phyloP scores from a whole-genome alignment of 2,329 filamentous ascomycete species.

The Arthrinium phaeospermum region DNA sequence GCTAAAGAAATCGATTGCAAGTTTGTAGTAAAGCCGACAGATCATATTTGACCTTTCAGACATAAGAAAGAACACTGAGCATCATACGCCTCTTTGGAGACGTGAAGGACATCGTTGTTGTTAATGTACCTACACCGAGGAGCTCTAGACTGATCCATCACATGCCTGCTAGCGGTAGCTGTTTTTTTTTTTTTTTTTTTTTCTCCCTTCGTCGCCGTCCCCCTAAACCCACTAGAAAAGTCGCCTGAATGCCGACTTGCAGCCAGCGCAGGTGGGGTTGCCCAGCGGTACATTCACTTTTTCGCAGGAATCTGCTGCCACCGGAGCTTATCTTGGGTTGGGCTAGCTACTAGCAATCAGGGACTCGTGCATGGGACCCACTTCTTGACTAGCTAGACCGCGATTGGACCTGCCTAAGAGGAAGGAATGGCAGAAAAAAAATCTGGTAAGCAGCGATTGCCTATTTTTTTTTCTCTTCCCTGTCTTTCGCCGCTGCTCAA shows the following conservation, averaged over 20 bases:
- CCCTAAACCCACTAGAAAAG: slow-evolving; percentile 11
- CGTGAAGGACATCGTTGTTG: no score
- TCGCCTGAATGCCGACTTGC: neutral
- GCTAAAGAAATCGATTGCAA: no score
- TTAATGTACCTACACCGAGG: no score
- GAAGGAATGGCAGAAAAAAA: slow-evolving; percentile 11
- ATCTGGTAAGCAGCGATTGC: slow-evolving; percentile 13
- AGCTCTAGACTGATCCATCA: neutral
- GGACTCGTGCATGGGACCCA: neutral
- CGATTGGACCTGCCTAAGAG: slow-evolving; percentile 9
- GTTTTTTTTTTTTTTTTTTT: neutral
- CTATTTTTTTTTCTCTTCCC: slow-evolving; percentile 17
- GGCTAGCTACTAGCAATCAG: neutral
- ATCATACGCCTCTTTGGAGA: no score
- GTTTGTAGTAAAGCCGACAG: no score
- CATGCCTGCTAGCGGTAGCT: neutral
- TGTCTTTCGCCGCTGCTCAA: slow-evolving; percentile 19
- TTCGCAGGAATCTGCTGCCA: neutral
- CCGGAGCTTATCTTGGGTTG: slow-evolving; percentile 4
- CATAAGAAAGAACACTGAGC: no score
- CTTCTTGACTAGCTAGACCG: slow-evolving; percentile 13
- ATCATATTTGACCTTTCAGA: no score
- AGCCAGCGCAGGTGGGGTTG: neutral
- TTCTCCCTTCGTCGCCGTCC: neutral
- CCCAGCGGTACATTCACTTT: neutral